phyloP scores from a whole-genome alignment of 768 basidiomycete species.

The Candolleomyces eurysporus region DNA sequence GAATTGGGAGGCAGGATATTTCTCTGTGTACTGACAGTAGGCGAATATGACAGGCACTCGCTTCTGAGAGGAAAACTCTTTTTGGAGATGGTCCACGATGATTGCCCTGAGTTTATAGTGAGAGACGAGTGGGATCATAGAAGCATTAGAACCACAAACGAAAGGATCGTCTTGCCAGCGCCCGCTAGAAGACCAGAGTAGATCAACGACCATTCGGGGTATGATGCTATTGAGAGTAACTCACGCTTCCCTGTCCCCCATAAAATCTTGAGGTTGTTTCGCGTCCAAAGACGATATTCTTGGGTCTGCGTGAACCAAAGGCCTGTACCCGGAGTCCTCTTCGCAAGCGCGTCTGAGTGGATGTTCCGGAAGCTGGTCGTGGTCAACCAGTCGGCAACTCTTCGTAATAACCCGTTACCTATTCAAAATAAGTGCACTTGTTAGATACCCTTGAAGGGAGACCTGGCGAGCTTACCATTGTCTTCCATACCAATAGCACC shows the following conservation, averaged over 20 bases:
- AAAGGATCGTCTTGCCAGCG: neutral
- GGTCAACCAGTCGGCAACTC: neutral
- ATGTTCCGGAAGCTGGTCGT: neutral
- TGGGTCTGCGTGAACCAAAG: neutral
- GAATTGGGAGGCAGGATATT: neutral
- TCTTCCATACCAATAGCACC: neutral
- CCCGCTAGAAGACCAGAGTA: neutral
- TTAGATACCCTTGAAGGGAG: neutral
- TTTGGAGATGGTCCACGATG: neutral
- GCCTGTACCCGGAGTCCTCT: neutral
- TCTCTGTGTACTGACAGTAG: conserved; percentile 1
- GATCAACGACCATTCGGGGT: neutral
- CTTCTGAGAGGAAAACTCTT: neutral
- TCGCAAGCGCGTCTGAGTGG: neutral
- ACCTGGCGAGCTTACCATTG: neutral
- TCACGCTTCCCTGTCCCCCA: conserved; percentile 2
- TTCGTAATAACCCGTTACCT: neutral
- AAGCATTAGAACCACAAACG: neutral
- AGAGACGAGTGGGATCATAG: neutral
- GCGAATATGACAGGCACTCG: neutral
- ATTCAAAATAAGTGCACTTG: neutral
- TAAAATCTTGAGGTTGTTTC: neutral
- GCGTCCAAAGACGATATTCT: neutral
- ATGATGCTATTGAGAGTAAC: neutral
- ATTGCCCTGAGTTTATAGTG: neutral